These are phyloP conservation scores for Herpetospermum pedunculosum DNA, from an alignment of 306 rosid species.

Conservation along the genomic window DNA sequence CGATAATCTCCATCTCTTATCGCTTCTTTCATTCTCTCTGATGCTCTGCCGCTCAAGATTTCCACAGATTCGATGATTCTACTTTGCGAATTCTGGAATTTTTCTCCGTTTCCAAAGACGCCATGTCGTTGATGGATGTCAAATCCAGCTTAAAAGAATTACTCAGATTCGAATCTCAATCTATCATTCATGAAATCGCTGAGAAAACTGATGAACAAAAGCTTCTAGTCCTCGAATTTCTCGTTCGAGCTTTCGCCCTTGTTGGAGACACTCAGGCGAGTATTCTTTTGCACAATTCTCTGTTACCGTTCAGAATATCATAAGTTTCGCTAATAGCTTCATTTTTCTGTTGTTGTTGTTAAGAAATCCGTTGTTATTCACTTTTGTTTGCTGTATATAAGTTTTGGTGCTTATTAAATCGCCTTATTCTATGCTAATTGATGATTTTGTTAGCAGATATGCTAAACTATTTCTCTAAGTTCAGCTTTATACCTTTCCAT, in stretches of 20 bases:
- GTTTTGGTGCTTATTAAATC: neutral
- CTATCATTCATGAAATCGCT: slow-evolving; percentile 27
- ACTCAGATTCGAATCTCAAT: slow-evolving; percentile 41
- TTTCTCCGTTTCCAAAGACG: slow-evolving; percentile 38
- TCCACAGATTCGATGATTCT: slow-evolving; percentile 31
- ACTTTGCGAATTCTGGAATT: slow-evolving; percentile 46
- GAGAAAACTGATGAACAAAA: slow-evolving; percentile 41
- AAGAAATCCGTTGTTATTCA: neutral
- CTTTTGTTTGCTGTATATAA: neutral
- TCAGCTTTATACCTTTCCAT: neutral
- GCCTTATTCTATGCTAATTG: neutral
- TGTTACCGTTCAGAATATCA: neutral
- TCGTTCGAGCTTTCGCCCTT: slow-evolving; percentile 57
- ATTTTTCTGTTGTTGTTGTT: neutral
- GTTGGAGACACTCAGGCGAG: slow-evolving; percentile 58
- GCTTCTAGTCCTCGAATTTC: slow-evolving; percentile 59
- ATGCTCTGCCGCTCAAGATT: neutral
- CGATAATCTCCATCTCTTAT: neutral
- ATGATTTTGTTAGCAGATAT: neutral
- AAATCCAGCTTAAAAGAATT: slow-evolving; percentile 33
- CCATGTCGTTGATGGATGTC: slow-evolving; percentile 33
- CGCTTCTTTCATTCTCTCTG: neutral
- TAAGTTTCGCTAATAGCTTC: neutral
- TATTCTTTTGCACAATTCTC: neutral
- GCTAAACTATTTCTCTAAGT: neutral